A percentile compares a stretch with the other conserved stretches of the same genome.
Evolutionary conservation across 179 eudicot species (phyloP).

Genomic region (Actinidia polygama): DNA sequence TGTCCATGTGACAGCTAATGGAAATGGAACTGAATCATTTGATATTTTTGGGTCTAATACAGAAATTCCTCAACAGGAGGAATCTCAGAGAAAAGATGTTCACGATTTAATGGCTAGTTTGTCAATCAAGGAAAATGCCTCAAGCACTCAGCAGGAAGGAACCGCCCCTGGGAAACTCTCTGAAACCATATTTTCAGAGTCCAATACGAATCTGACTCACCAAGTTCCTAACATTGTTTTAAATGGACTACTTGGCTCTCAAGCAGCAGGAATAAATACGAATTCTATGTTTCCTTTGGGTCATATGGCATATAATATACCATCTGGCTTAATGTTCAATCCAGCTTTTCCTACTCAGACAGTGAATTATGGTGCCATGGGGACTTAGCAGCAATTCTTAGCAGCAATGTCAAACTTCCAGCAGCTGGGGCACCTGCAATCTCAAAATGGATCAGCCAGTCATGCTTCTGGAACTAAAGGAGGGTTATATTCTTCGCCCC

Average conservation of each 20-base stretch:
- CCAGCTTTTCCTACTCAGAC: conserved; percentile 68
- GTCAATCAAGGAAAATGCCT: conserved; percentile 52
- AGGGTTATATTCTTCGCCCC: conserved; percentile 48
- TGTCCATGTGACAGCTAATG: conserved; percentile 31
- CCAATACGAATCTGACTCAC: conserved; percentile 36
- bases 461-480: conserved; percentile 45
- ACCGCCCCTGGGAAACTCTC: conserved; percentile 27
- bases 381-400: conserved; percentile 69
- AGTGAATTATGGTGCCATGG: conserved; percentile 69
- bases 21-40: conserved; percentile 48
- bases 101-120: conserved; percentile 66
- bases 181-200: conserved; percentile 37
- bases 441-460: conserved; percentile 44
- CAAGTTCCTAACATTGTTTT: conserved; percentile 38
- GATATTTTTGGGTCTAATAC: conserved; percentile 68
- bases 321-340: conserved; percentile 67
- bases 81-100: conserved; percentile 35
- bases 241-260: conserved; percentile 46
- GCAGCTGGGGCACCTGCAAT: conserved; percentile 59
- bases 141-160: conserved; percentile 38
- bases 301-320: conserved; percentile 55
- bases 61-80: conserved; percentile 38
- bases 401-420: conserved; percentile 89
- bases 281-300: conserved; percentile 68
- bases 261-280: conserved; percentile 41